These are phyloP conservation scores for Penicillium sp. DNA, from an alignment of 2,329 filamentous ascomycete species.

Conservation along the genomic window DNA sequence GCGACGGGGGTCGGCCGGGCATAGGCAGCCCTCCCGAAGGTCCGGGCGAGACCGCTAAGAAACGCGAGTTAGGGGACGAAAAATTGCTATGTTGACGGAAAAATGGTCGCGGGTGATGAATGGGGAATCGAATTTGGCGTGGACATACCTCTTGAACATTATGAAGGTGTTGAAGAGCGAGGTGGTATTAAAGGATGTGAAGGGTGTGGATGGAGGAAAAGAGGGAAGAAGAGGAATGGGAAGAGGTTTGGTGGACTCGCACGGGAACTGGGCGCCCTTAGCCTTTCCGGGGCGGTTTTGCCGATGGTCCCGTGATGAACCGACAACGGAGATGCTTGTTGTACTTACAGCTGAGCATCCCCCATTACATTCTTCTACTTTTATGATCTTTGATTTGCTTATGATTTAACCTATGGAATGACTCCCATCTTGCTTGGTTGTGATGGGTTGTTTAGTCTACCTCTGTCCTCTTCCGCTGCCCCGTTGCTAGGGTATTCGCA, in stretches of 20 bases:
- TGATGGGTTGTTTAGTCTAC: slow-evolving; percentile 3
- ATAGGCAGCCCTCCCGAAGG: slow-evolving; percentile 61
- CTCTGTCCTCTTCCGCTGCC: slow-evolving; percentile 17
- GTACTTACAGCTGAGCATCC: neutral
- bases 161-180: slow-evolving; percentile 50
- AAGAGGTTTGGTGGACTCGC: slow-evolving; percentile 33
- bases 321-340: slow-evolving; percentile 18
- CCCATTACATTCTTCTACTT: neutral
- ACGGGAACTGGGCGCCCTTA: slow-evolving; percentile 36
- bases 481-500: slow-evolving; percentile 21
- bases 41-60: slow-evolving; percentile 64
- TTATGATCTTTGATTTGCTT: neutral
- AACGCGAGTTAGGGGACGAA: slow-evolving; percentile 16
- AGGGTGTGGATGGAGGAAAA: slow-evolving; percentile 26
- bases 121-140: slow-evolving; percentile 8
- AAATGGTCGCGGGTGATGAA: slow-evolving; percentile 16
- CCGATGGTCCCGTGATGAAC: slow-evolving; percentile 45
- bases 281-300: slow-evolving; percentile 45
- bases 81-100: slow-evolving; percentile 28
- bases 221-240: slow-evolving; percentile 34
- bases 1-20: slow-evolving; percentile 56
- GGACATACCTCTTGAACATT: slow-evolving; percentile 63
- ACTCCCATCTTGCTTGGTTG: neutral
- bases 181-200: slow-evolving; percentile 22
- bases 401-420: neutral